Conservation (phyloP, 2,329 filamentous ascomycete species). For the Malbranchea cinnamomea region DNA sequence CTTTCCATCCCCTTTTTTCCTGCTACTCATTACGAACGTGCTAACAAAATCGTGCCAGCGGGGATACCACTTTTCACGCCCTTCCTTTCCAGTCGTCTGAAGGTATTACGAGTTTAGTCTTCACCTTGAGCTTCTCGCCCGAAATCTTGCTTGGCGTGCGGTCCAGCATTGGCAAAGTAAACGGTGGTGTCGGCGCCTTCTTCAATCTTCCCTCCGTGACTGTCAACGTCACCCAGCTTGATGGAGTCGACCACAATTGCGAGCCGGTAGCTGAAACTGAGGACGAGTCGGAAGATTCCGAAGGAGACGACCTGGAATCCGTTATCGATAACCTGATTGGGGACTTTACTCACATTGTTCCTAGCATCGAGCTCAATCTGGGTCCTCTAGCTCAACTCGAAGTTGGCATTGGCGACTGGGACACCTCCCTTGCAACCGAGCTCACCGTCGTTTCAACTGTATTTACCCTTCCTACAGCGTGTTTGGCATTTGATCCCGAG, state of each 20-base stretch:
- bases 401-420: conserved; percentile 6
- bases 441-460: conserved; percentile 6
- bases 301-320: background rate
- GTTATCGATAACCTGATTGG: conserved; percentile 7
- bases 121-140: conserved; percentile 9
- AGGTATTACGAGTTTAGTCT: conserved; percentile 6
- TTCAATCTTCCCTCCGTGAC: conserved; percentile 13
- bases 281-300: background rate
- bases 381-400: conserved; percentile 11
- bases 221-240: conserved; percentile 11
- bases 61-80: conserved; percentile 9
- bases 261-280: conserved; percentile 5
- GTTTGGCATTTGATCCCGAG: conserved; percentile 11
- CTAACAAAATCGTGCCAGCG: conserved; percentile 6
- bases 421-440: conserved; percentile 2
- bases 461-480: conserved; percentile 11
- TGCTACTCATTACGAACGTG: background rate
- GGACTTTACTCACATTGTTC: conserved; percentile 10
- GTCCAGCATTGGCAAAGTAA: conserved; percentile 6
- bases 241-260: conserved; percentile 12
- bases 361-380: conserved; percentile 11
- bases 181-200: conserved; percentile 13
- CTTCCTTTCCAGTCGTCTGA: conserved; percentile 10
- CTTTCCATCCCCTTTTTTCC: background rate
- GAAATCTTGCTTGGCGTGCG: conserved; percentile 12